Evolutionary conservation across 2,329 filamentous ascomycete species (phyloP).

Genomic region (Aspergillus sp.): DNA sequence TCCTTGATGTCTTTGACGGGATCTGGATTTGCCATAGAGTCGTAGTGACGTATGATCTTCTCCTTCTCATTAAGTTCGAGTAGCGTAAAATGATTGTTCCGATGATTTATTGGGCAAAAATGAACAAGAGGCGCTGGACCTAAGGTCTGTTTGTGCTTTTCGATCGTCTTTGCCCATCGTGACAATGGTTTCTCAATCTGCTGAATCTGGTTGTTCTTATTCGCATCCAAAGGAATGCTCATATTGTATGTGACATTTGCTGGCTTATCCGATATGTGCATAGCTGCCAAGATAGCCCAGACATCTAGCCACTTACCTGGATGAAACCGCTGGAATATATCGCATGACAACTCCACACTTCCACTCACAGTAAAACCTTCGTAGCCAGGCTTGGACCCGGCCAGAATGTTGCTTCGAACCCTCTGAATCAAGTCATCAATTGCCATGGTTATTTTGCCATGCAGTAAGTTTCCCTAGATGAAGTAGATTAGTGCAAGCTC

Average conservation of each 20-base stretch:
- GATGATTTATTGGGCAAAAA: constrained; percentile 20
- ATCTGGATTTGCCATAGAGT: constrained; percentile 18
- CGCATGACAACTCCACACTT: constrained; percentile 16
- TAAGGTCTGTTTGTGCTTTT: constrained; percentile 1
- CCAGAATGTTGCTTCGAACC: constrained; percentile 2
- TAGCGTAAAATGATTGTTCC: constrained; percentile 22
- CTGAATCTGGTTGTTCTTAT: constrained; percentile 13
- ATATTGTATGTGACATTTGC: constrained; percentile 18
- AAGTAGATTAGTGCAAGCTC: background rate
- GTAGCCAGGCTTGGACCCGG: background rate
- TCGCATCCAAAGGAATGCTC: constrained; percentile 20
- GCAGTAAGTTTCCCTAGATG: background rate
- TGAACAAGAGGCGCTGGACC: constrained; percentile 8
- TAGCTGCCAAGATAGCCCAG: constrained; percentile 21
- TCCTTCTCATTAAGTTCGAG: constrained; percentile 27
- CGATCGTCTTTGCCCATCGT: constrained; percentile 3
- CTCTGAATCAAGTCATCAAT: constrained; percentile 3
- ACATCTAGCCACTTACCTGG: constrained; percentile 19
- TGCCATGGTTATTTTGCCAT: background rate
- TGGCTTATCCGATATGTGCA: constrained; percentile 24
- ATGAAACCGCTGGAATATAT: constrained; percentile 20
- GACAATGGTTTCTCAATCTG: constrained; percentile 9
- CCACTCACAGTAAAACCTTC: constrained; percentile 16
- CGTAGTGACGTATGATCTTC: constrained; percentile 25
- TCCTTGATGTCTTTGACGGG: constrained; percentile 15